Evolutionary conservation across 1,284 basidiomycete species (phyloP).

Genomic region (Boletus mariae): DNA sequence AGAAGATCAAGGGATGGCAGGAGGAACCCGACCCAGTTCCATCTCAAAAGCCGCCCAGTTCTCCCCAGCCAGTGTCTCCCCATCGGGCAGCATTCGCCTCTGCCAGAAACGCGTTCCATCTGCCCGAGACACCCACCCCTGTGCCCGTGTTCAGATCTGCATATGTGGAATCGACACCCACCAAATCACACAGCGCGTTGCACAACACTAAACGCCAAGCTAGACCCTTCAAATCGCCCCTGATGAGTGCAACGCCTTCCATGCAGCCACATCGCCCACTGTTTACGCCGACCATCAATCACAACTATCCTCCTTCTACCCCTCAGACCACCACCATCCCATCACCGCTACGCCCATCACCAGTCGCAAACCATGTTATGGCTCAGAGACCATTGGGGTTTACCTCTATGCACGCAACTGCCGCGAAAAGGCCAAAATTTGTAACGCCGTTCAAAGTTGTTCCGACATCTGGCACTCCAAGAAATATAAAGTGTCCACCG

Average conservation of each 20-base stretch:
- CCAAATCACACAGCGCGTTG: background rate
- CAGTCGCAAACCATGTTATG: conserved; percentile 10
- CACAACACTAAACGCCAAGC: conserved; percentile 29
- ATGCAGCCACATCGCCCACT: conserved; percentile 1
- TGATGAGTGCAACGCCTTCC: conserved; percentile 27
- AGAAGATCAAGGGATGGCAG: conserved; percentile 52
- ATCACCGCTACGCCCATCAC: conserved; percentile 22
- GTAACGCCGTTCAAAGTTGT: conserved; percentile 68
- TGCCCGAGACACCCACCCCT: conserved; percentile 39
- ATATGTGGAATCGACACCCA: background rate
- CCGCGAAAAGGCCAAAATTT: conserved; percentile 45
- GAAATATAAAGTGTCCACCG: background rate
- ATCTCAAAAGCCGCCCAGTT: conserved; percentile 1
- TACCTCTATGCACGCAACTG: conserved; percentile 29
- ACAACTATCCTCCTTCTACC: conserved; percentile 30
- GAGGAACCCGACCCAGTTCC: conserved; percentile 37
- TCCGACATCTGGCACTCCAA: conserved; percentile 32
- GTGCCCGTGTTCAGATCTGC: conserved; percentile 11
- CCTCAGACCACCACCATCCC: conserved; percentile 4
- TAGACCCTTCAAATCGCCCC: conserved; percentile 59
- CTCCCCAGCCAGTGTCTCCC: conserved; percentile 25
- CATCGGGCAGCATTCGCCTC: conserved; percentile 40
- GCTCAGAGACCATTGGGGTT: conserved; percentile 29
- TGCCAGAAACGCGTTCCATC: conserved; percentile 37
- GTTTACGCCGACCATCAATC: conserved; percentile 22